phyloP scores from a whole-genome alignment of 2,329 filamentous ascomycete genomes.

The Pseudocercospora eumusae region DNA sequence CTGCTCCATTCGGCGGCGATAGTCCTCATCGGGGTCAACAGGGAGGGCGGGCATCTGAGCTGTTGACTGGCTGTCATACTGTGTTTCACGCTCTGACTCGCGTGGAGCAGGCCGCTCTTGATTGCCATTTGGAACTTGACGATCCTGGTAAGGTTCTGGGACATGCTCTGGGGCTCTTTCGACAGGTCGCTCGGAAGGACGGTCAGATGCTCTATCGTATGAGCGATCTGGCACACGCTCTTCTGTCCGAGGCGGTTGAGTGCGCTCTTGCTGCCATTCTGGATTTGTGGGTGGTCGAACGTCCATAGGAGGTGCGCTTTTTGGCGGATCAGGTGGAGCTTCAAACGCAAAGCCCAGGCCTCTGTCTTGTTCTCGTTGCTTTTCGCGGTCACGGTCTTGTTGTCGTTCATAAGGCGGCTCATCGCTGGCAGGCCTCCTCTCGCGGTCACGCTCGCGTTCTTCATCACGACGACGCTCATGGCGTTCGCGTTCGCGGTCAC shows the following conservation, averaged over 20 bases:
- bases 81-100: constrained; percentile 28
- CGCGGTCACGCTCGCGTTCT: constrained; percentile 21
- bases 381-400: constrained; percentile 30
- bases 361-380: constrained; percentile 32
- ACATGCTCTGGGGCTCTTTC: constrained; percentile 16
- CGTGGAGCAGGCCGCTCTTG: constrained; percentile 23
- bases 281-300: constrained; percentile 5
- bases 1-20: constrained; percentile 51
- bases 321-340: constrained; percentile 30
- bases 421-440: constrained; percentile 29
- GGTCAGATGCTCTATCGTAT: not conserved
- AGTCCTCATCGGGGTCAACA: constrained; percentile 54
- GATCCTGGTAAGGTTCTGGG: constrained; percentile 11
- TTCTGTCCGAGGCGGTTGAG: not conserved
- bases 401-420: constrained; percentile 32
- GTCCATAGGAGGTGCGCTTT: constrained; percentile 23
- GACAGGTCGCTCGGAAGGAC: constrained; percentile 11
- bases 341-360: constrained; percentile 41
- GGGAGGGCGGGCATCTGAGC: constrained; percentile 32
- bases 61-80: constrained; percentile 19
- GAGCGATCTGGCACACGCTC: constrained; percentile 17
- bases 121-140: constrained; percentile 13
- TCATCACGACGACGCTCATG: constrained; percentile 20
- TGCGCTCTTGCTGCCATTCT: constrained; percentile 22
- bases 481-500: constrained; percentile 26